Conservation (phyloP, 768 basidiomycete genomes). For the Mycena haematopus region DNA sequence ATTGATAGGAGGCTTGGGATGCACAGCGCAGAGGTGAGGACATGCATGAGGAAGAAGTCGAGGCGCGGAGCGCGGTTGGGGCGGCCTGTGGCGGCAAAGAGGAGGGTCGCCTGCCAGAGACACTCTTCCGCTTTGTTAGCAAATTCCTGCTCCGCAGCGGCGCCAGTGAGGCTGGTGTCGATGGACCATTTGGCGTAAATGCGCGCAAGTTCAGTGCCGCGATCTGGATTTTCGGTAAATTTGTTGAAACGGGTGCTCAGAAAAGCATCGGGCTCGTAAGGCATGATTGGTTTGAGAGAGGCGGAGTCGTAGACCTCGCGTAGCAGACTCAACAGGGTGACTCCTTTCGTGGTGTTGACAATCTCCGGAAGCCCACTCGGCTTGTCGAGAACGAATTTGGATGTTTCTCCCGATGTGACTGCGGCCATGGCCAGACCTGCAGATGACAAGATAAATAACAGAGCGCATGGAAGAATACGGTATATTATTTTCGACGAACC, state of each 20-base stretch:
- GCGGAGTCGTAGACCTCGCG: slow-evolving; percentile 57
- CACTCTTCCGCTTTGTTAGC: slow-evolving; percentile 46
- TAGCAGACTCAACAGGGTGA: slow-evolving; percentile 57
- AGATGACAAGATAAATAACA: background rate
- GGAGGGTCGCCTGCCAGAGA: slow-evolving; percentile 43
- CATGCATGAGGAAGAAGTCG: slow-evolving; percentile 52
- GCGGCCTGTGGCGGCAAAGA: slow-evolving; percentile 45
- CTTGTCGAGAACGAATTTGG: slow-evolving; percentile 8
- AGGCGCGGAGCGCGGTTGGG: slow-evolving; percentile 43
- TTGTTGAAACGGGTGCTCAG: slow-evolving; percentile 36
- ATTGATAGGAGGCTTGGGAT: slow-evolving; percentile 42
- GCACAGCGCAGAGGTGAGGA: slow-evolving; percentile 48
- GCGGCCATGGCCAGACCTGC: slow-evolving; percentile 25
- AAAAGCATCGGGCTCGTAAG: slow-evolving; percentile 51
- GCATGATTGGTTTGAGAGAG: slow-evolving; percentile 54
- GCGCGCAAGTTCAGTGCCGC: slow-evolving; percentile 41
- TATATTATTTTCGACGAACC: background rate
- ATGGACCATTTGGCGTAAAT: slow-evolving; percentile 44
- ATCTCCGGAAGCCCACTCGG: slow-evolving; percentile 15
- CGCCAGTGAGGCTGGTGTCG: slow-evolving; percentile 32
- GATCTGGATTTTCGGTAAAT: slow-evolving; percentile 36
- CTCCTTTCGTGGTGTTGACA: slow-evolving; percentile 28
- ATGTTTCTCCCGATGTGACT: background rate
- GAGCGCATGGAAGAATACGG: background rate
- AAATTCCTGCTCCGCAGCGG: slow-evolving; percentile 25